Conservation (phyloP, 192 early-diverging fungal genomes). For the Glomus cerebriforme region DNA sequence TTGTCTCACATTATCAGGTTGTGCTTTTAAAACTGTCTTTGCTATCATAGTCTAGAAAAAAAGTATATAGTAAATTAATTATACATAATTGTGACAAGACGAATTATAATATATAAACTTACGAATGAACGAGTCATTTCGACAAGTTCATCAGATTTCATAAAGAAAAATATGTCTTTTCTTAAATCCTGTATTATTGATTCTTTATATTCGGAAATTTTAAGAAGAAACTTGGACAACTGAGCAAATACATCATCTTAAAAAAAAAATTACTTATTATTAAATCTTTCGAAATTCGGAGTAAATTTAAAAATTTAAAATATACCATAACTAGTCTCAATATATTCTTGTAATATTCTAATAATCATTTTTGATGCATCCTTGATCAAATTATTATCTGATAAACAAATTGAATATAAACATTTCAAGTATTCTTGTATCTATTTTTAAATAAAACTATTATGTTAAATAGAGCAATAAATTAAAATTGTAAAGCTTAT, state of each 20-base stretch:
- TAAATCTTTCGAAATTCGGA: not conserved
- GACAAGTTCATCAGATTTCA: constrained; percentile 10
- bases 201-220: not conserved
- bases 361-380: not conserved
- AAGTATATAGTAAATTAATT: not conserved
- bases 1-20: not conserved
- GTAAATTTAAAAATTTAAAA: not conserved
- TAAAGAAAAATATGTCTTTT: not conserved
- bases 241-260: not conserved
- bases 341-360: not conserved
- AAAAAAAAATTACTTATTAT: not conserved
- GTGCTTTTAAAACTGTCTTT: constrained; percentile 3
- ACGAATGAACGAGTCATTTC: constrained; percentile 8
- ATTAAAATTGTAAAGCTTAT: not conserved
- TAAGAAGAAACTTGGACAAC: constrained; percentile 16
- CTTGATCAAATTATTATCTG: not conserved
- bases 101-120: not conserved
- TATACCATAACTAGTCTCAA: not conserved
- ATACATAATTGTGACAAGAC: not conserved
- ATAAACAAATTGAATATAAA: constrained; percentile 3
- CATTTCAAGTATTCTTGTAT: constrained; percentile 1
- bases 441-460: not conserved
- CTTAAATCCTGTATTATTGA: constrained; percentile 7
- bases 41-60: not conserved
- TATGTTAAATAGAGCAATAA: not conserved